Percentiles rank a stretch among this genome's conserved stretches.
phyloP scores from a whole-genome alignment of 2,329 filamentous ascomycete genomes.

The Clonostachys sp. region DNA sequence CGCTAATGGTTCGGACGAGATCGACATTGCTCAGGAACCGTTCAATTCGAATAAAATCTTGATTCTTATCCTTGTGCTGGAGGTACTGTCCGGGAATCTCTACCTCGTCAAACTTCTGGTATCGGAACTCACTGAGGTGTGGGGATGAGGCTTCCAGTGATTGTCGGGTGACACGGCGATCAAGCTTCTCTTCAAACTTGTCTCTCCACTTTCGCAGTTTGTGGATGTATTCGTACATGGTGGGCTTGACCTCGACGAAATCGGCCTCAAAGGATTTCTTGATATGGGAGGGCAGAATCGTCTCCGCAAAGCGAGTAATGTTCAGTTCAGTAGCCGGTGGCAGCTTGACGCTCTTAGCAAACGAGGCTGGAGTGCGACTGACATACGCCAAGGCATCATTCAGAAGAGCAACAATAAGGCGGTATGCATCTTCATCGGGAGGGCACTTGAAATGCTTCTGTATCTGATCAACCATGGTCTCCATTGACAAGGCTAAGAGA shows the following conservation, averaged over 20 bases:
- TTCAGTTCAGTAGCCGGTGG: constrained; percentile 90
- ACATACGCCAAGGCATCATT: constrained; percentile 95
- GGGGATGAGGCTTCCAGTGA: constrained; percentile 84
- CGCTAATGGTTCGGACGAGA: constrained; percentile 82
- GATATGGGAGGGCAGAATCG: constrained; percentile 90
- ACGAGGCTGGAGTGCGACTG: constrained; percentile 78
- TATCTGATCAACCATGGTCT: constrained; percentile 99
- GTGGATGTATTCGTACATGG: constrained; percentile 98
- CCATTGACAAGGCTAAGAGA: constrained; percentile 92
- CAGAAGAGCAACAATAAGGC: constrained; percentile 92
- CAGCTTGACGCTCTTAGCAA: constrained; percentile 87
- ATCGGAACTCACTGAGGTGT: constrained; percentile 92
- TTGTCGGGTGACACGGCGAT: constrained; percentile 69
- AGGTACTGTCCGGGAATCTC: constrained; percentile 97
- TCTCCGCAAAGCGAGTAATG: constrained; percentile 94
- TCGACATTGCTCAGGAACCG: constrained; percentile 95
- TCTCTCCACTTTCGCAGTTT: constrained; percentile 94
- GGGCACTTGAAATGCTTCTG: constrained; percentile 99
- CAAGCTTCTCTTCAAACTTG: constrained; percentile 96
- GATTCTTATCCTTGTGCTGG: constrained; percentile 97
- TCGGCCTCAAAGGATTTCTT: constrained; percentile 96
- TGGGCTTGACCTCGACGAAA: constrained; percentile 91
- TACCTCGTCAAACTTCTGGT: constrained; percentile 97
- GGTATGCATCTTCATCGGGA: constrained; percentile 95
- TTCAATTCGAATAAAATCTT: constrained; percentile 96